Conservation (phyloP, 805 yeast species). For the Yamadazyma laniorum region DNA sequence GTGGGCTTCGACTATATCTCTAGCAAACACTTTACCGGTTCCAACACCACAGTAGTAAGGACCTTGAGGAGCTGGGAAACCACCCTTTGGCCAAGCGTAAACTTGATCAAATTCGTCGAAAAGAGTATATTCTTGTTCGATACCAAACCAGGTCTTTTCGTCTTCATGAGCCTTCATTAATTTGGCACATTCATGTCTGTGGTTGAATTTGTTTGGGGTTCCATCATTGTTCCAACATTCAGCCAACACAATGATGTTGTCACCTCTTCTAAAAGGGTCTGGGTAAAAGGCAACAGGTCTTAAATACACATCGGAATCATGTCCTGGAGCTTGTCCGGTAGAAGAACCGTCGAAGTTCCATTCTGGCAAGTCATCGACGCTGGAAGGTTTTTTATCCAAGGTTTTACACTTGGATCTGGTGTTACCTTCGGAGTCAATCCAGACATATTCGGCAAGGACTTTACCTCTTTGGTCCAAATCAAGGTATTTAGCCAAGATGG, state of each 20-base stretch:
- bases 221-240: conserved; percentile 99
- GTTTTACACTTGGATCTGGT: conserved; percentile 95
- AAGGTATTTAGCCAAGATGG: conserved; percentile 77
- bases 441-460: conserved; percentile 92
- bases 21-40: conserved; percentile 94
- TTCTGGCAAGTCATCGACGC: conserved; percentile 88
- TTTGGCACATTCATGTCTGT: conserved; percentile 95
- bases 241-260: conserved; percentile 89
- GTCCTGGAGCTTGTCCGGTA: conserved; percentile 97
- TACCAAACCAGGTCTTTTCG: conserved; percentile 93
- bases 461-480: conserved; percentile 82
- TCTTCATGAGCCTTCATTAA: conserved; percentile 87
- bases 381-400: conserved; percentile 60
- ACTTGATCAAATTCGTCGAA: conserved; percentile 87
- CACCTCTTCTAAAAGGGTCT: conserved; percentile 98
- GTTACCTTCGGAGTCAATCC: conserved; percentile 93
- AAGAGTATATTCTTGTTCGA: conserved; percentile 97
- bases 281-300: conserved; percentile 95
- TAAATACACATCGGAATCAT: conserved; percentile 90
- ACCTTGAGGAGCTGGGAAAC: conserved; percentile 99
- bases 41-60: conserved; percentile 99
- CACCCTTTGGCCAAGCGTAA: conserved; percentile 99
- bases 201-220: conserved; percentile 97
- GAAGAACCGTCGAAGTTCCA: conserved; percentile 99
- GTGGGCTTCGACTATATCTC: conserved; percentile 98